Evolutionary conservation across 768 basidiomycete species (phyloP), one percentile per base, ranked within the genome.

Genomic region (Russula compacta): DNA sequence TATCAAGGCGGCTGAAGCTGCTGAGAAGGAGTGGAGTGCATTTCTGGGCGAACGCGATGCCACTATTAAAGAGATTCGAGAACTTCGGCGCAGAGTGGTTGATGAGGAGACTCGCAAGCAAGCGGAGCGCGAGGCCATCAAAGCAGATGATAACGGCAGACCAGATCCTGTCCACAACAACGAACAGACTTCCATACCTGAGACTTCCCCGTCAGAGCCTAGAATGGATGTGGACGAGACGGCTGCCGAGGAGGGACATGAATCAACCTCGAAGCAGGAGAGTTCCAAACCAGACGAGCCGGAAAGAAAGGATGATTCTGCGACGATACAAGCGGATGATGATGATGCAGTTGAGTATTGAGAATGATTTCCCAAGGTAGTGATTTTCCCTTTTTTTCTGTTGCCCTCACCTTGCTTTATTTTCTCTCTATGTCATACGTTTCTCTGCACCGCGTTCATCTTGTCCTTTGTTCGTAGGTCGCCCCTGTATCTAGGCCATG

Each of bases 321-420:
- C 77, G 40, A 70, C 78, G 8, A 79, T 81, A 74, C 82, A 80
- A 65, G 84, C 82, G 52, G 86, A 89, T 60, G 88, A 87, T 64
- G 88, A 89, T 64, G 88, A 89, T 69, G 88, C 86, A 11, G 86
- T 90, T 48, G 88, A 90, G 74, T 90, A 89, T 74, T 89, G 60
- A 65, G 14, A 39, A 19, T 21, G 21, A 43, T 40, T 35, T 54
- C 39, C 11, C 38, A 64, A 66, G 63, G 56, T 64, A 53, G 63
- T 61, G 43, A 53, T 51, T 19, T 60, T 43, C 56, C 24, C 47
- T 39, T 53, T 65, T 36, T 47, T 56, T 44, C n/a, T 21, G 21
- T 47, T 53, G 56, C 32, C 53, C 51, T 64, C 58, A 51, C 48
- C 21, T 55, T 32, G 42, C 19, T 50, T 40, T 59, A 53, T 60